Evolutionary conservation across 139 green algal genomes (phyloP), one percentile per base, ranked within the genome.

Genomic region (Picochlorum sp.): DNA sequence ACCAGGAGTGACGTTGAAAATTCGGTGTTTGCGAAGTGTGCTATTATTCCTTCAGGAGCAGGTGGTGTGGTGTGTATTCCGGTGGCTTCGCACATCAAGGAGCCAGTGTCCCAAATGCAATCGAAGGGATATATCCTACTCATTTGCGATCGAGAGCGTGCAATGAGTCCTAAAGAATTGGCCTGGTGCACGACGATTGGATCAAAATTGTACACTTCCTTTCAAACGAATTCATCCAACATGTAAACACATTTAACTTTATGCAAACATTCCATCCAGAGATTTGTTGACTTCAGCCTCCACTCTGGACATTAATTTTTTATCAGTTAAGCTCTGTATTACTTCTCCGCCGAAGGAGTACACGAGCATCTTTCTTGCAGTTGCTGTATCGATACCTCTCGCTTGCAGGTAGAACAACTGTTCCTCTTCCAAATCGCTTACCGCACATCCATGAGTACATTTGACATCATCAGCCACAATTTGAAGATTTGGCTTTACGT

Each of bases 381-480:
- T 65, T 4, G 76, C 74, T 3, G 68, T 50, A 39, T 75, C 73
- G 33, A 97, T 87, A 55, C 90, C 90, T 22, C 89, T 72, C 0
- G 89, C 77, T 55, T 73, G 79, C 61, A 99, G 90, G 76, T 99
- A 99, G 61, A 99, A 99, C 10, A 99, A 72, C 79, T 97, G 79
- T n/a, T 95, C 85, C 26, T 97, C 88, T 30, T 89, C 83, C n/a
- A 99, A 81, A 68, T 99, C 93, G 14, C 67, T 85, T n/a, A 99
- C 81, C 1, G 93, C 76, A 53, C 83, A 93, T 43, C 93, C 93
- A 74, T 99, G 93, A 4, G 93, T 96, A 85, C 92, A 98, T 76
- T 94, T 94, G 14, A 99, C 93, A 70, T 99, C 91, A 65, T 99
- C 93, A 4, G 93, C 93, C 18, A 98, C 78, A 68, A 99, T 99